Evolutionary conservation across 768 basidiomycete genomes (phyloP).

Genomic region (Panaeolus cyanescens): DNA sequence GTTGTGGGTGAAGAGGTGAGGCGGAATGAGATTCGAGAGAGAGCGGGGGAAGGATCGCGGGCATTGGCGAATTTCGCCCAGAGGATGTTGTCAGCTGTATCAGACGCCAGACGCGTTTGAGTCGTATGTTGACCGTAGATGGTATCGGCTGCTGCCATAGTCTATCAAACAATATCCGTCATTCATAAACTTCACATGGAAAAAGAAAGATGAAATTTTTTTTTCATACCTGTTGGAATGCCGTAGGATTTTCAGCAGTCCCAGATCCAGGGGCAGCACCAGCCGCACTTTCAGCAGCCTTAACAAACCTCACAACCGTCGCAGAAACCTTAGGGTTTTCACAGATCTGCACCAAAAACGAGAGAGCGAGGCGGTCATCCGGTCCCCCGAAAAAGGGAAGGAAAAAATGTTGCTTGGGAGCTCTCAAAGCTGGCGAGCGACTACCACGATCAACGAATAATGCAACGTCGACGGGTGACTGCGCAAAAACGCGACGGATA

Average conservation of each 20-base stretch:
- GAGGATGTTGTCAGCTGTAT: constrained; percentile 78
- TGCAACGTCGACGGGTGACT: constrained; percentile 71
- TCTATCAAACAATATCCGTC: constrained; percentile 30
- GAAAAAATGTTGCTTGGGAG: constrained; percentile 61
- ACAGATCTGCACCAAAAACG: constrained; percentile 77
- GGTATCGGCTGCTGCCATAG: constrained; percentile 62
- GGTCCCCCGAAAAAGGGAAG: constrained; percentile 91
- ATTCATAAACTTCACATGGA: too few relatives aligned
- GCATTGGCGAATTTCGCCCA: constrained; percentile 66
- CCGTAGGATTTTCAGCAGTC: neutral
- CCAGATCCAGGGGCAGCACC: constrained; percentile 16
- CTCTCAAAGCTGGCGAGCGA: constrained; percentile 8
- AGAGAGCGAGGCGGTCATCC: constrained; percentile 83
- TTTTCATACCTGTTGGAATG: neutral
- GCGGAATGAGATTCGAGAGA: constrained; percentile 63
- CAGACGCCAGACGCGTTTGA: constrained; percentile 68
- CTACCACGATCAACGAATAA: constrained; percentile 78
- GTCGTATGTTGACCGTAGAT: constrained; percentile 69
- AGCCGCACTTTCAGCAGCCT: constrained; percentile 36
- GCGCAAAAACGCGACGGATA: constrained; percentile 75
- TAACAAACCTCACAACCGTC: constrained; percentile 65
- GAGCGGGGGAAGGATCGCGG: constrained; percentile 31
- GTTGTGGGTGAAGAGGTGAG: constrained; percentile 48
- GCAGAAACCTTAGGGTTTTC: constrained; percentile 60
- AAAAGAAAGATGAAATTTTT: too few relatives aligned